These are phyloP conservation scores for Hyaloscypha finlandica DNA, from an alignment of 495 filamentous ascomycete species.

Conservation along the genomic window DNA sequence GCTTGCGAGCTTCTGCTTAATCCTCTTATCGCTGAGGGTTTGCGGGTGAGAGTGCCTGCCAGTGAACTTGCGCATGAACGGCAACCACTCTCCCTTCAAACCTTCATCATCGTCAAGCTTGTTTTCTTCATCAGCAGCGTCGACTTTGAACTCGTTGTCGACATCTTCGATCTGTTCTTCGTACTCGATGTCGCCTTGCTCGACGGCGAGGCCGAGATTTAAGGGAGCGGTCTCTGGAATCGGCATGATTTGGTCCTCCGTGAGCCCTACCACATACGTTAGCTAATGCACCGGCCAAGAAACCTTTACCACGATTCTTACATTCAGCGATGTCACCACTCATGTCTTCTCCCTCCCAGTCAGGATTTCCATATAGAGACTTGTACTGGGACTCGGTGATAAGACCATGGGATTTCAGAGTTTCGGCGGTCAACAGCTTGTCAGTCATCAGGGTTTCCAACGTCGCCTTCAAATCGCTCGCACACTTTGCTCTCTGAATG, in stretches of 20 bases:
- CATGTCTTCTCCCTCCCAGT: background rate
- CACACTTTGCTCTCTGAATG: constrained; percentile 25
- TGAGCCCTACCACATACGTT: constrained; percentile 45
- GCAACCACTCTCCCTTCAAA: constrained; percentile 50
- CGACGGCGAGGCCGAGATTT: constrained; percentile 52
- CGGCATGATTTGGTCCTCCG: constrained; percentile 62
- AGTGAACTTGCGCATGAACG: constrained; percentile 51
- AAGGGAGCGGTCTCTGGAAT: constrained; percentile 40
- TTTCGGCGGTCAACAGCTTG: constrained; percentile 1
- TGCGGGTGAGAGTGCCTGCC: constrained; percentile 33
- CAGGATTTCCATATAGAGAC: constrained; percentile 45
- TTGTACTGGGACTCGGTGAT: constrained; percentile 62
- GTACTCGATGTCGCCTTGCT: constrained; percentile 64
- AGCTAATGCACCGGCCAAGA: constrained; percentile 22
- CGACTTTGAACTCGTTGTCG: constrained; percentile 61
- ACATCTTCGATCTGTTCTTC: constrained; percentile 63
- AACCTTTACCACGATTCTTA: constrained; percentile 3
- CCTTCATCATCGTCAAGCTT: constrained; percentile 48
- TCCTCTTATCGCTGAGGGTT: constrained; percentile 30
- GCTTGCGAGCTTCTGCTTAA: constrained; percentile 37
- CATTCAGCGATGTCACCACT: background rate
- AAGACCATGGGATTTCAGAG: constrained; percentile 52
- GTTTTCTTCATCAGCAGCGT: constrained; percentile 51
- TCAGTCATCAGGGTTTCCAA: constrained; percentile 43
- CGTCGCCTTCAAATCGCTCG: constrained; percentile 43